phyloP scores from a whole-genome alignment of 108 stramenopile species.

The Cyclotella baltica region DNA sequence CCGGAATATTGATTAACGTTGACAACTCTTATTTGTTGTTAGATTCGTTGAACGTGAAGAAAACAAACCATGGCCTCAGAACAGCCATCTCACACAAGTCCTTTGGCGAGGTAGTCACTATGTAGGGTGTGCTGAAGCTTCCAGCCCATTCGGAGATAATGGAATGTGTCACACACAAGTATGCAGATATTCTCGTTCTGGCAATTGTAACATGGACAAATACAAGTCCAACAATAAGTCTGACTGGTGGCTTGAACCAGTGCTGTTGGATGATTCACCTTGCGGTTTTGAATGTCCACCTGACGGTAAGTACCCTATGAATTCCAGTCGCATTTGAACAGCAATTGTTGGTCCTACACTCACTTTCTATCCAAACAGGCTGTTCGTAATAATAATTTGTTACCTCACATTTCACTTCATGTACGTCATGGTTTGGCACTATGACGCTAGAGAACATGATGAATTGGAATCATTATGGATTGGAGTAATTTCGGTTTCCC shows the following conservation, averaged over 20 bases:
- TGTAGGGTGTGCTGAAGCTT: conserved; percentile 57
- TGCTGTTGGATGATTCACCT: conserved; percentile 33
- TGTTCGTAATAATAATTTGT: not conserved
- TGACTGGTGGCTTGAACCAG: conserved; percentile 52
- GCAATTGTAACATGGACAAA: conserved; percentile 22
- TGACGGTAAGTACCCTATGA: not conserved
- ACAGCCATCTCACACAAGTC: conserved; percentile 52
- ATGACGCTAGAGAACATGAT: not conserved
- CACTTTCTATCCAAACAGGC: not conserved
- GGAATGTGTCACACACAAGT: conserved; percentile 48
- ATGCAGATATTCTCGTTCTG: conserved; percentile 47
- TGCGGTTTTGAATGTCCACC: conserved; percentile 53
- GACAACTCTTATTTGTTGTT: too few species aligned
- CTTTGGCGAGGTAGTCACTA: conserved; percentile 37
- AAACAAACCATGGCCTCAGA: conserved; percentile 26
- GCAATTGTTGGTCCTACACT: not conserved
- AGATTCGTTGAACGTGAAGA: conserved; percentile 45
- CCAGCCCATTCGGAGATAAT: conserved; percentile 24
- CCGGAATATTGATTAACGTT: too few species aligned
- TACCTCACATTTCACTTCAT: not conserved
- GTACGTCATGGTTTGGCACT: not conserved
- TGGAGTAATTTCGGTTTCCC: too few species aligned
- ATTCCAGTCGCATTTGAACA: not conserved
- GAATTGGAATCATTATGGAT: not conserved
- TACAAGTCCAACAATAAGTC: conserved; percentile 1